Base-by-base conservation (phyloP, 441 rosid species). In the Biscutella laevigata region DNA sequence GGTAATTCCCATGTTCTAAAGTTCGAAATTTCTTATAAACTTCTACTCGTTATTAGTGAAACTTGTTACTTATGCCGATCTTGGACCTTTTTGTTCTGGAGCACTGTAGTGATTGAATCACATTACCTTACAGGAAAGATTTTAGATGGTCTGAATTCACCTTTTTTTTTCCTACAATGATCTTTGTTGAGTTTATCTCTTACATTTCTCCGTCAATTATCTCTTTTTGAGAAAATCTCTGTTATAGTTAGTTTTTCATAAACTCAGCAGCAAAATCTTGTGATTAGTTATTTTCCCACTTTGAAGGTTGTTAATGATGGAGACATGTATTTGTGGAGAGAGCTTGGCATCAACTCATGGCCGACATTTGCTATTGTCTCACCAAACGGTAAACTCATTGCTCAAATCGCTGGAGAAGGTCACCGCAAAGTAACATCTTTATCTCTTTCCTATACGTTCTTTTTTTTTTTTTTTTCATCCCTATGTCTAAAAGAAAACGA, bases 281-380 rank as follows among this genome's bases (percentile, higher is more conserved):
- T n/a, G n/a, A n/a, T n/a, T 45, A 43, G 38, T 44, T 7, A 24
- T 48, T 57, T 10, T 54, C 57, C 44, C 40, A 51, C 61, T 55
- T 49, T 60, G n/a, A 71, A 91, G 98, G 96, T 91, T 64, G 95
- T 91, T 56, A 91, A 88, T 46, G 96, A 91, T 66, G 96, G 96
- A 58, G 96, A 91, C 38, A 91, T 88, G 98, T 69, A 74, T 30
- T 12, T 91, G 68, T 91, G 96, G 98, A 79, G 77, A 67, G 88
- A 88, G 74, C 80, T 91, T 21, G 98, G 98, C 25, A 61, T 91
- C 50, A 91, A 73, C 73, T 91, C 96, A 25, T 91, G 98, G 98
- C 96, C 98, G 32, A 91, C 98, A 57, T 91, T 85, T 79, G 83
- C 83, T 61, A 54, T 91, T 59, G 72, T 88, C 36, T 94, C 91